Evolutionary conservation across 176 grass and related monocot genomes (phyloP).

Genomic region (Stipa capillata): DNA sequence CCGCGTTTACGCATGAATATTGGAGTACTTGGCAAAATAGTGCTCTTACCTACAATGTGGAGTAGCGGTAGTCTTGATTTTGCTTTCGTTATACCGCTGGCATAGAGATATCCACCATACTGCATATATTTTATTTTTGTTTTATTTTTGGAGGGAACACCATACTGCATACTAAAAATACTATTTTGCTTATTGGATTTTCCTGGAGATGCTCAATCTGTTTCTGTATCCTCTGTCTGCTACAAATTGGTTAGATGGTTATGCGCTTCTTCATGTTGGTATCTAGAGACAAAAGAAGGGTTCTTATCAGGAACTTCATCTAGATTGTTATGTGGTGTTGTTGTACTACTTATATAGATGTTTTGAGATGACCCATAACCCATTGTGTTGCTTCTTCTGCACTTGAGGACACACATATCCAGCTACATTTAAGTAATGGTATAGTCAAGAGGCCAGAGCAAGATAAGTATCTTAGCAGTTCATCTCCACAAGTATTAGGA

Average conservation of each 20-base stretch:
- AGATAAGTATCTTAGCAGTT: not conserved
- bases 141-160: too few relatives aligned
- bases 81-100: not conserved
- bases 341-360: not conserved
- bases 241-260: not conserved
- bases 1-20: not conserved
- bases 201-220: not conserved
- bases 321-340: not conserved
- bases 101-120: not conserved
- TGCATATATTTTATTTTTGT: too few relatives aligned
- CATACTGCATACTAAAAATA: too few relatives aligned
- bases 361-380: not conserved
- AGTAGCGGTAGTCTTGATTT: not conserved
- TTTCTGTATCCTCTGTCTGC: not conserved
- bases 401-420: not conserved
- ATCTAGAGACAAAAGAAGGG: not conserved
- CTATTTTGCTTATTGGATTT: too few relatives aligned
- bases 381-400: not conserved
- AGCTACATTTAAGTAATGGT: not conserved
- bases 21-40: not conserved
- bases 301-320: not conserved
- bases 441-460: not conserved
- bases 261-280: not conserved
- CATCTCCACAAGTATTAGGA: too few relatives aligned
- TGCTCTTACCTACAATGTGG: not conserved